These are phyloP conservation scores for Cystobasidium sp. DNA, from an alignment of 1,284 basidiomycete genomes.

Conservation along the genomic window DNA sequence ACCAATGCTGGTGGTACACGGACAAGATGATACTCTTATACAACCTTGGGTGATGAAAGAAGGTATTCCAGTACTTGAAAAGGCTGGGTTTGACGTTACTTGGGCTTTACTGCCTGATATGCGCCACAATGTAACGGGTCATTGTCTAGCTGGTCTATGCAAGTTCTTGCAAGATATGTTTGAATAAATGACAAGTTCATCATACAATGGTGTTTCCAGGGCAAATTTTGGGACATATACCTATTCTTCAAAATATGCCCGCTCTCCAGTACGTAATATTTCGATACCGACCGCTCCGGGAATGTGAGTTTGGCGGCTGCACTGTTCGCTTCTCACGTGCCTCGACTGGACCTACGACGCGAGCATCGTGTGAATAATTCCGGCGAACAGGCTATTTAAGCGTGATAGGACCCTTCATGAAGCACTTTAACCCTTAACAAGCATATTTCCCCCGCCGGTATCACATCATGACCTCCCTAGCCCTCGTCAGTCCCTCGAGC, in stretches of 20 bases:
- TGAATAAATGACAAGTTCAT: background rate
- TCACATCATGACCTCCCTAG: background rate
- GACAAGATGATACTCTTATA: slow-evolving; percentile 41
- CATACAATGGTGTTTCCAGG: background rate
- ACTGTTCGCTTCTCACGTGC: too few relatives aligned
- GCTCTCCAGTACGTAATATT: background rate
- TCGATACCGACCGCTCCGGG: background rate
- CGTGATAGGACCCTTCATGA: too few relatives aligned
- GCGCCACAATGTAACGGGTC: slow-evolving; percentile 34
- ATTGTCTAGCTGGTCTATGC: slow-evolving; percentile 21
- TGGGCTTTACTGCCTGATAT: slow-evolving; percentile 37
- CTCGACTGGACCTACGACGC: too few relatives aligned
- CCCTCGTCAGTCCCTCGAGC: background rate
- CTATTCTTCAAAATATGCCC: background rate
- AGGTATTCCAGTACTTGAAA: slow-evolving; percentile 28
- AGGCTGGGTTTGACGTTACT: slow-evolving; percentile 39
- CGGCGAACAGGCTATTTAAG: background rate
- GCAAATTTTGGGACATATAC: background rate
- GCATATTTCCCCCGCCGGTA: too few relatives aligned
- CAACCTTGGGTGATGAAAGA: slow-evolving; percentile 37
- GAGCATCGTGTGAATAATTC: too few relatives aligned
- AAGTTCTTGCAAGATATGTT: slow-evolving; percentile 30
- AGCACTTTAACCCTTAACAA: too few relatives aligned
- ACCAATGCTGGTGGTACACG: slow-evolving; percentile 36
- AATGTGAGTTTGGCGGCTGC: background rate